Conservation (phyloP, 805 yeast species). For the Pichia scutulata region DNA sequence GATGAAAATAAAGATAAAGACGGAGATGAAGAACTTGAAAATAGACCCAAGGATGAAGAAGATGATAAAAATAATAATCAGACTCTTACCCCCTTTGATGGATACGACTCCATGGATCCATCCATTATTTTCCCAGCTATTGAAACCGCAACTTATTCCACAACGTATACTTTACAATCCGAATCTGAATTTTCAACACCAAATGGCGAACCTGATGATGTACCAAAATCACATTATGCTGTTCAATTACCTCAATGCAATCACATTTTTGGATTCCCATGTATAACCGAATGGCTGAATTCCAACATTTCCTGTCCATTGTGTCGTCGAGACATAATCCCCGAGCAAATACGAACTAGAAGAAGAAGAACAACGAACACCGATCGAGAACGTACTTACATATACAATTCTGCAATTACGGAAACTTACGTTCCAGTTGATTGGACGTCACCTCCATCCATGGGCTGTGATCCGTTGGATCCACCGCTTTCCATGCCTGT, state of each 20-base stretch:
- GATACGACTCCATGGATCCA: conserved; percentile 21
- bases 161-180: not conserved
- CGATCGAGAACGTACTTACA: conserved; percentile 5
- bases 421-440: conserved; percentile 25
- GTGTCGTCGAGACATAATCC: conserved; percentile 52
- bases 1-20: not conserved
- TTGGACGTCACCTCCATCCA: conserved; percentile 21
- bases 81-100: conserved; percentile 7
- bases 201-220: not conserved
- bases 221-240: conserved; percentile 43
- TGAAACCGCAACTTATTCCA: conserved; percentile 17
- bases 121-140: conserved; percentile 22
- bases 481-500: conserved; percentile 25
- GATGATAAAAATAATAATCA: not conserved
- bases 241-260: conserved; percentile 65
- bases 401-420: conserved; percentile 25
- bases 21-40: not conserved
- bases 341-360: conserved; percentile 16
- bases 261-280: conserved; percentile 74
- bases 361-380: not conserved
- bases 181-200: not conserved
- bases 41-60: not conserved
- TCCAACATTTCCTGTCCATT: conserved; percentile 72
- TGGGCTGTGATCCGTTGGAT: conserved; percentile 17
- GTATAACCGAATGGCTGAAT: conserved; percentile 74